Percentiles rank a stretch among this genome's conserved stretches.
These are phyloP conservation scores for Elsinoe perseae DNA, from an alignment of 2,329 filamentous ascomycete species.

Conservation along the genomic window DNA sequence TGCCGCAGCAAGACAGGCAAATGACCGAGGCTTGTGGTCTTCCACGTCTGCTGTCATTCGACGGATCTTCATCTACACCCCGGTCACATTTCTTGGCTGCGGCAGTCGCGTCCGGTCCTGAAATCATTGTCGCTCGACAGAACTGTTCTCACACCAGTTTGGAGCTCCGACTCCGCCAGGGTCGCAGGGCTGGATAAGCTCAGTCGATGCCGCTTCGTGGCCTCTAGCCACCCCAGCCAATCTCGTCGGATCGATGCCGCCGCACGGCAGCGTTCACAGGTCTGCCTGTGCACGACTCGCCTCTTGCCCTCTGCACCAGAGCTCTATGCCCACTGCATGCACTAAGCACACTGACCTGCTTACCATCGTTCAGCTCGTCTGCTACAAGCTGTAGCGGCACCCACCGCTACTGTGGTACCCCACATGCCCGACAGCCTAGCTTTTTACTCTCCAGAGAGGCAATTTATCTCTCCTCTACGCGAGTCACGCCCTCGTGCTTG, in stretches of 20 bases:
- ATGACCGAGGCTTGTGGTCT: slow-evolving; percentile 12
- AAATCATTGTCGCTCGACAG: slow-evolving; percentile 14
- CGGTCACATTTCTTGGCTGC: slow-evolving; percentile 15
- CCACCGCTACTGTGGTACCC: slow-evolving; percentile 1
- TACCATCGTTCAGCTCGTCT: slow-evolving; percentile 1
- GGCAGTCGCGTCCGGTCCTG: slow-evolving; percentile 16
- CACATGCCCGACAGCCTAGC: slow-evolving; percentile 13
- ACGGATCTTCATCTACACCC: slow-evolving; percentile 14
- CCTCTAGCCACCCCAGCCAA: slow-evolving; percentile 13
- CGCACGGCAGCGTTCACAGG: slow-evolving; percentile 11
- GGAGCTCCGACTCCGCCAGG: slow-evolving; percentile 8
- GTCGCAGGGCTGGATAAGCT: slow-evolving; percentile 13
- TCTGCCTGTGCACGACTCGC: slow-evolving; percentile 9
- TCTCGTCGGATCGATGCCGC: slow-evolving; percentile 15
- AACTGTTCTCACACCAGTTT: not conserved
- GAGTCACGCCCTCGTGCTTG: slow-evolving; percentile 20
- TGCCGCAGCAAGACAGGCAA: slow-evolving; percentile 4
- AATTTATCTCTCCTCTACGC: slow-evolving; percentile 17
- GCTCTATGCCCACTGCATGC: not conserved
- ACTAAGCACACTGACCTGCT: slow-evolving; percentile 11
- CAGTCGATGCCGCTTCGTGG: slow-evolving; percentile 13
- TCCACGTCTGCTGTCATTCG: slow-evolving; percentile 11
- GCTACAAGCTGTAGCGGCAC: slow-evolving; percentile 2
- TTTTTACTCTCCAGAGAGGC: slow-evolving; percentile 10
- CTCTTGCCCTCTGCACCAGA: slow-evolving; percentile 5